Evolutionary conservation across 495 filamentous ascomycete species (phyloP), one percentile per base, ranked within the genome.

Genomic region (Daldinia childiae): DNA sequence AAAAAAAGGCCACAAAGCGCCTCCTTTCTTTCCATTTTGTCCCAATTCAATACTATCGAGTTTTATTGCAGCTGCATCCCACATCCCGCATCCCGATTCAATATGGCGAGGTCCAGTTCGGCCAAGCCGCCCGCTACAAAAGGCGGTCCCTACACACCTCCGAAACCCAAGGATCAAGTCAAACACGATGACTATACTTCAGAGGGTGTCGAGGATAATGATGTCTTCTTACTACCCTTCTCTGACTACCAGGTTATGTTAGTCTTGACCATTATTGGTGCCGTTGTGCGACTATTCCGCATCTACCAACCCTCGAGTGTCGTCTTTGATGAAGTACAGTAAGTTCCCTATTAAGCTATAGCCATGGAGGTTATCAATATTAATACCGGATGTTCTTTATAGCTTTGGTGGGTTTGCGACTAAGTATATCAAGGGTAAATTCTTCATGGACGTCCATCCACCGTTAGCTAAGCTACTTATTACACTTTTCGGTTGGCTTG

Each of bases 401-500:
- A 97, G 94, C 79, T 99, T 99, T 81, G 95, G 95, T 74, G 95
- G 95, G 4, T 99, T 98, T 76, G 95, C 95, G 45, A 92, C 92
- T 66, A 98, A 99, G 79, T 99, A 99, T 78, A 98, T 99, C 84
- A 98, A 98, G 81, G 95, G 95, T 70, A 88, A 84, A 71, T 99
- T 99, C 85, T 99, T 99, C 80, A 99, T 99, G 95, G 95, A 99
- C 76, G 95, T 99, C 4, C 95, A 99, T 75, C 95, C 95, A 15
- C 95, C 95, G n/a, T 87, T 99, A 8, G 95, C 95, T 56, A 99
- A 99, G 82, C 83, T 99, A 66, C 88, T 99, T 71, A 91, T 99
- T 67, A 97, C 95, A 45, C 89, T 99, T 45, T 94, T 95, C 69
- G 95, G 95, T 57, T 99, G 91, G 91, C 81, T 98, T 56, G 95